A percentile compares a stretch with the other conserved stretches of the same genome.
These are phyloP conservation scores for Kurtzmaniella natalensis DNA, from an alignment of 1,139 yeast species.

Conservation along the genomic window DNA sequence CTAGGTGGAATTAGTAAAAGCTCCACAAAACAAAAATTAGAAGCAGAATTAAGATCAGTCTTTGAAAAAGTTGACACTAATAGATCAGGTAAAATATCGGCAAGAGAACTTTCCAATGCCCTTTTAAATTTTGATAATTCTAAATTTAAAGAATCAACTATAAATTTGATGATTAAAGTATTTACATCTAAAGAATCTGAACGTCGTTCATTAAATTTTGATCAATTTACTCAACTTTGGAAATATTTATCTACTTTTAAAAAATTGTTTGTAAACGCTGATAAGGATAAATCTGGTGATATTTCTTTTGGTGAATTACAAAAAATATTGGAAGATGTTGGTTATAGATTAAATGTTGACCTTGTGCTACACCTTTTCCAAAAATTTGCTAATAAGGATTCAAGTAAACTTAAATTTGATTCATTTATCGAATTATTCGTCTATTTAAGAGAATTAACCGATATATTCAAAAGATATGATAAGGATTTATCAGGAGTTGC, in stretches of 20 bases:
- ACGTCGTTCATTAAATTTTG: slow-evolving; percentile 45
- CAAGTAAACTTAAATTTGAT: slow-evolving; percentile 58
- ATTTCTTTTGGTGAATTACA: slow-evolving; percentile 67
- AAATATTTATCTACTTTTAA: slow-evolving; percentile 70
- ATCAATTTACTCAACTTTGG: slow-evolving; percentile 71
- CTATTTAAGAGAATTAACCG: slow-evolving; percentile 72
- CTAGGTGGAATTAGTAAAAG: background rate
- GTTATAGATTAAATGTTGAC: slow-evolving; percentile 61
- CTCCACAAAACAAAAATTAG: slow-evolving; percentile 35
- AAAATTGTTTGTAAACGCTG: slow-evolving; percentile 61
- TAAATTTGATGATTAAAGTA: slow-evolving; percentile 60
- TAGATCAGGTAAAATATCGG: slow-evolving; percentile 54
- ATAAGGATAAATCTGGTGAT: slow-evolving; percentile 54
- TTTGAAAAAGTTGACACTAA: slow-evolving; percentile 55
- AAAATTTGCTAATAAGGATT: slow-evolving; percentile 46
- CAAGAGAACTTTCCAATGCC: slow-evolving; percentile 57
- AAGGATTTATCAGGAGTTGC: slow-evolving; percentile 73
- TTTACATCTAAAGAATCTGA: slow-evolving; percentile 43
- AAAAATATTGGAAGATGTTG: slow-evolving; percentile 64
- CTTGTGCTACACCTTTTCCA: slow-evolving; percentile 60
- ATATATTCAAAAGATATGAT: slow-evolving; percentile 74
- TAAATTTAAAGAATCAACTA: slow-evolving; percentile 59
- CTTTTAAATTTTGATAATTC: slow-evolving; percentile 63
- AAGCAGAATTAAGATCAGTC: slow-evolving; percentile 47
- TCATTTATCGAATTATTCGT: slow-evolving; percentile 78